Evolutionary conservation across 140 eudicot species (phyloP).

Genomic region (Oenanthe javanica): DNA sequence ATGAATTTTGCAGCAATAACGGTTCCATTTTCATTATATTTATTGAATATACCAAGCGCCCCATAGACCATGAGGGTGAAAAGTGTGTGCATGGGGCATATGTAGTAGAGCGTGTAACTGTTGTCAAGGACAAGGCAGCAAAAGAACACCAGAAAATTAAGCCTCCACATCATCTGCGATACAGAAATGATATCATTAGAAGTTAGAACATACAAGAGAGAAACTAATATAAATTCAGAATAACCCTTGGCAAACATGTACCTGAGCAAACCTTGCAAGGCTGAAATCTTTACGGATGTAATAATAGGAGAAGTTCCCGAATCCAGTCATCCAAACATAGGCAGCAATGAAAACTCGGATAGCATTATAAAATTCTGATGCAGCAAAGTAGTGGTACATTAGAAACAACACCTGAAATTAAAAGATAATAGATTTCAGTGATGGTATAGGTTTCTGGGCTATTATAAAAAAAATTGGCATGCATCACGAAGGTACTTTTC

Average conservation of each 20-base stretch:
- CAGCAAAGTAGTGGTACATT: slow-evolving; percentile 90
- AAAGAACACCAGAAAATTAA: slow-evolving; percentile 70
- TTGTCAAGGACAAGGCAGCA: slow-evolving; percentile 71
- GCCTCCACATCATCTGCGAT: slow-evolving; percentile 95
- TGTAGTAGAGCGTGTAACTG: slow-evolving; percentile 70
- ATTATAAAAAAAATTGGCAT: too few species aligned
- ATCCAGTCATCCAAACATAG: slow-evolving; percentile 95
- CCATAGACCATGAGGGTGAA: slow-evolving; percentile 94
- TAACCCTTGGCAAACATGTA: slow-evolving; percentile 14
- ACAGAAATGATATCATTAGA: slow-evolving; percentile 2
- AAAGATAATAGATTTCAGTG: too few species aligned
- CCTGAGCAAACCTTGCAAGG: slow-evolving; percentile 86
- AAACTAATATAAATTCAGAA: neutral
- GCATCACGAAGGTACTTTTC: too few species aligned
- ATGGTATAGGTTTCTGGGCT: too few species aligned
- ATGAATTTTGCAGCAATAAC: slow-evolving; percentile 66
- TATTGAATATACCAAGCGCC: slow-evolving; percentile 71
- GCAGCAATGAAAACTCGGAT: slow-evolving; percentile 78
- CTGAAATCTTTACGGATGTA: slow-evolving; percentile 86
- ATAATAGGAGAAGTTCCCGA: slow-evolving; percentile 90
- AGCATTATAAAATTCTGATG: slow-evolving; percentile 76
- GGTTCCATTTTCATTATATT: slow-evolving; percentile 64
- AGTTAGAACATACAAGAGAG: too few species aligned
- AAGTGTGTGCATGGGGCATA: slow-evolving; percentile 97
- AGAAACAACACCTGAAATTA: slow-evolving; percentile 59